These are phyloP conservation scores for Gnomoniopsis sp. DNA, from an alignment of 2,329 filamentous ascomycete species.

Conservation along the genomic window DNA sequence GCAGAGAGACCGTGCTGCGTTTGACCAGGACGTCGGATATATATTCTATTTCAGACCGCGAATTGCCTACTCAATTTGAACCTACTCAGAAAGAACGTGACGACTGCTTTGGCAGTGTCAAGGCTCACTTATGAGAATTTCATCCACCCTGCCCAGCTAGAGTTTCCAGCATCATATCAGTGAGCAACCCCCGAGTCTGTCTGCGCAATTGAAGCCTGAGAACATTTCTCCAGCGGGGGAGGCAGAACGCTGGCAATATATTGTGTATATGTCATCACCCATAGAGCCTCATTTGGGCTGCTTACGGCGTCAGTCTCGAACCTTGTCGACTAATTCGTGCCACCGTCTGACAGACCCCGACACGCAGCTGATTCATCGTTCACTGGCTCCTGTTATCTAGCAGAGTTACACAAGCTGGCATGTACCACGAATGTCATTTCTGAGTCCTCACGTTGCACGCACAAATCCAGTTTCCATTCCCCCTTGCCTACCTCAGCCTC, in stretches of 20 bases:
- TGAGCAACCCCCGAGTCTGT: background rate
- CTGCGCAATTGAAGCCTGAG: background rate
- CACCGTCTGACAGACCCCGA: background rate
- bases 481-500: background rate
- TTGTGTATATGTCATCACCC: background rate
- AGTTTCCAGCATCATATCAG: background rate
- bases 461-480: background rate
- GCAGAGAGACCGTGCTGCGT: background rate
- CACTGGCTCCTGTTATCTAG: background rate
- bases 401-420: no score
- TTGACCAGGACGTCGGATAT: background rate
- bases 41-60: background rate
- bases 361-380: background rate
- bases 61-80: background rate
- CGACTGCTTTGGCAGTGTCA: no score
- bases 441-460: background rate
- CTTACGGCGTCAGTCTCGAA: background rate
- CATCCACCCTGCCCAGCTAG: background rate
- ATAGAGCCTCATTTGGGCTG: background rate
- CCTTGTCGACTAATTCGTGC: background rate
- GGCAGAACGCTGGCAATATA: background rate
- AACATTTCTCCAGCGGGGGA: background rate
- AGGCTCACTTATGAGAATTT: background rate
- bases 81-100: background rate
- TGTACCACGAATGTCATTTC: no score